These are phyloP conservation scores for Delitschia confertaspora DNA, from an alignment of 495 filamentous ascomycete genomes.

Conservation along the genomic window DNA sequence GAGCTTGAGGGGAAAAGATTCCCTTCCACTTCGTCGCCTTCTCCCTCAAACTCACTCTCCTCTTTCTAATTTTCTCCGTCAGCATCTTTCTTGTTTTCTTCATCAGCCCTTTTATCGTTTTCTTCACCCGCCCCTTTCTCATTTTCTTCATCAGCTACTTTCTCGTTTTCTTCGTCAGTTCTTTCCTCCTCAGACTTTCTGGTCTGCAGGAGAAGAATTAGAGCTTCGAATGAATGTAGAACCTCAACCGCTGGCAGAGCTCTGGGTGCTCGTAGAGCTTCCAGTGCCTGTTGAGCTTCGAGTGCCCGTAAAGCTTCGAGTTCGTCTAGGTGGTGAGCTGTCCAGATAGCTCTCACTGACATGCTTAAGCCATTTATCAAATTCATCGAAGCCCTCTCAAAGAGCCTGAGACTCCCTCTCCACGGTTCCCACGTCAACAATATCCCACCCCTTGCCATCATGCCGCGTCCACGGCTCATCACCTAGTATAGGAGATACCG, in stretches of 20 bases:
- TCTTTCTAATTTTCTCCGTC: neutral
- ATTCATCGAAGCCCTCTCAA: neutral
- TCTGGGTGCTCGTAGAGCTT: too few species aligned
- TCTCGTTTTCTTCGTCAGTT: neutral
- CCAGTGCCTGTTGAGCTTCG: too few species aligned
- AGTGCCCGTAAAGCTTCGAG: too few species aligned
- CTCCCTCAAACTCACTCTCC: neutral
- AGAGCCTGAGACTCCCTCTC: neutral
- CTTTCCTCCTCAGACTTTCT: neutral
- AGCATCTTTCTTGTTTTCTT: neutral
- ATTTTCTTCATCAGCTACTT: neutral
- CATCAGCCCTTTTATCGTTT: neutral
- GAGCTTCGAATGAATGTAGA: too few species aligned
- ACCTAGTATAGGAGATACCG: conserved; percentile 8
- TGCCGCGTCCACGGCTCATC: conserved; percentile 21
- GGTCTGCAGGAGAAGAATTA: neutral
- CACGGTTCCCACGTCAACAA: conserved; percentile 3
- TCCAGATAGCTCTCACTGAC: neutral
- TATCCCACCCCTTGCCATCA: conserved; percentile 17
- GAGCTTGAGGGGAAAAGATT: neutral
- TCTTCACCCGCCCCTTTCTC: neutral
- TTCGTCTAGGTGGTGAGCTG: too few species aligned
- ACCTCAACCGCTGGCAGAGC: too few species aligned
- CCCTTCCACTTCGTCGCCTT: neutral
- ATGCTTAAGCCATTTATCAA: conserved; percentile 7